Conservation (phyloP, 371 early-diverging fungal genomes). For the Mucor plumbeus region DNA sequence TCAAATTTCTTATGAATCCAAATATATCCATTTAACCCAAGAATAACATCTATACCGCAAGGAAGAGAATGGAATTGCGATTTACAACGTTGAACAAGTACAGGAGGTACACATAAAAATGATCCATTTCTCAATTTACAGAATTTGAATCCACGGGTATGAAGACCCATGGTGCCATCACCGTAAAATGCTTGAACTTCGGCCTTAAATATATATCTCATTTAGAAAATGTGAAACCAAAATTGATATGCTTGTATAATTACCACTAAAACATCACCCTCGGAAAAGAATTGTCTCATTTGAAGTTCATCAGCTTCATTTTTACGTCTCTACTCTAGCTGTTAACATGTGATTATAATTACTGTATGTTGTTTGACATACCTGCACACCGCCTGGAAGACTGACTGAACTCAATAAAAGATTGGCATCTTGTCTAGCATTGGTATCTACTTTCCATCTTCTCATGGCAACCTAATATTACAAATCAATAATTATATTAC, state of each 20-base stretch:
- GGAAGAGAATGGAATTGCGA: constrained; percentile 90
- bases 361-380: constrained; percentile 35
- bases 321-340: constrained; percentile 80
- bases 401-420: constrained; percentile 94
- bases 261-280: constrained; percentile 95
- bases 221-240: too few relatives aligned
- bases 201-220: constrained; percentile 58
- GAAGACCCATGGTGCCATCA: constrained; percentile 91
- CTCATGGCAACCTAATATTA: constrained; percentile 68
- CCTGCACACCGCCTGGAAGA: constrained; percentile 95
- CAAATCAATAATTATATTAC: not conserved
- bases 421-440: constrained; percentile 88
- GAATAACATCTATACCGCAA: constrained; percentile 89
- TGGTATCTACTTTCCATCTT: constrained; percentile 98
- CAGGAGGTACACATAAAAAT: constrained; percentile 84
- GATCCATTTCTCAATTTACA: constrained; percentile 96
- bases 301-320: constrained; percentile 98
- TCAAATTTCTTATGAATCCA: constrained; percentile 89
- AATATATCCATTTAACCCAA: constrained; percentile 97
- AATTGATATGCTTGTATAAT: not conserved
- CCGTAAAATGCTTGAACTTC: constrained; percentile 94
- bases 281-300: constrained; percentile 96
- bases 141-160: constrained; percentile 96
- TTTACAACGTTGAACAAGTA: constrained; percentile 88
- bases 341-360: not conserved